Conservation (phyloP, 371 early-diverging fungal genomes). For the Encephalitozoon hellem region DNA sequence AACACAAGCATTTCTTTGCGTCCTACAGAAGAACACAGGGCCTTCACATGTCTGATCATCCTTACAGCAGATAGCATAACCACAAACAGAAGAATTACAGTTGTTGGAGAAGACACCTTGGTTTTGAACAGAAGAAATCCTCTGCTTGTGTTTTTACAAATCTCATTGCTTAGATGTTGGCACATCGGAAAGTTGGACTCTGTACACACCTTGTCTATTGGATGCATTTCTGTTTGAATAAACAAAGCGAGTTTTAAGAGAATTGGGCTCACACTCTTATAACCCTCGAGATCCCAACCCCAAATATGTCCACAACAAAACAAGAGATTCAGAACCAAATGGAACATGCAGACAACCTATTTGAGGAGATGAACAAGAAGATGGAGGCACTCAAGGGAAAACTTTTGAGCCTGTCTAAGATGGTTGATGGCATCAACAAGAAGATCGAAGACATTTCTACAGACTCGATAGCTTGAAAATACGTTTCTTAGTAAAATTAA, state of each 20-base stretch:
- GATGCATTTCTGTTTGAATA: slow-evolving; percentile 16
- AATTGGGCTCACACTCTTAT: not conserved
- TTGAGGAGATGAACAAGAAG: not conserved
- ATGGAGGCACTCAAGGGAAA: not conserved
- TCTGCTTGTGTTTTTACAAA: slow-evolving; percentile 25
- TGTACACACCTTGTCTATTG: slow-evolving; percentile 36
- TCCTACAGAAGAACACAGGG: slow-evolving; percentile 43
- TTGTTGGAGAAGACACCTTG: slow-evolving; percentile 36
- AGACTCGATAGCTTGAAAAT: not conserved
- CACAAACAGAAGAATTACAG: slow-evolving; percentile 27
- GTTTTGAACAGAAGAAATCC: not conserved
- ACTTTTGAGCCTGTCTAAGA: not conserved
- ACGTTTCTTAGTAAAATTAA: not conserved
- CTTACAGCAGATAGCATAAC: slow-evolving; percentile 15
- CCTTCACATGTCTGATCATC: slow-evolving; percentile 41
- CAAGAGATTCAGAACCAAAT: not conserved
- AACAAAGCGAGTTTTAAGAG: slow-evolving; percentile 18
- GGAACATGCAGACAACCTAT: not conserved
- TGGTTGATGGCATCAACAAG: not conserved
- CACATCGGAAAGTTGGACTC: slow-evolving; percentile 45
- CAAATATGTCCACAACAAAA: not conserved
- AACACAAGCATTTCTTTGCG: slow-evolving; percentile 52
- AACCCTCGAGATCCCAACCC: not conserved
- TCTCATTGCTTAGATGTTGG: slow-evolving; percentile 8
- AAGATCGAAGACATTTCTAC: not conserved